Conservation (phyloP, 108 stramenopile species). For the Nitzschia sp. region DNA sequence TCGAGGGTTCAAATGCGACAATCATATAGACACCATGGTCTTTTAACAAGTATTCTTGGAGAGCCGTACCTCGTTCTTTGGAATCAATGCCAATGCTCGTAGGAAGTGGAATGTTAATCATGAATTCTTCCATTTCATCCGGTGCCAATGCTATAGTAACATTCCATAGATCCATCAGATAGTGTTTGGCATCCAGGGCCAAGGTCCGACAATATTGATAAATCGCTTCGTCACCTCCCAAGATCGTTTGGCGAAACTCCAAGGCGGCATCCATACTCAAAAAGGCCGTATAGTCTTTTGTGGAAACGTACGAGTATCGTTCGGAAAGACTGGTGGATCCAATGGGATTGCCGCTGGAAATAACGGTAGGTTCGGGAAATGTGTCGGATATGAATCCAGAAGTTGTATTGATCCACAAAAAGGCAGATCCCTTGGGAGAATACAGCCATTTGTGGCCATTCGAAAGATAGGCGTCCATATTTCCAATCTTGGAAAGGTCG, state of each 20-base stretch:
- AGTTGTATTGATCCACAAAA: conserved; percentile 24
- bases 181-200: conserved; percentile 19
- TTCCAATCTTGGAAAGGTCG: not conserved
- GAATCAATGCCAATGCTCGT: not conserved
- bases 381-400: not conserved
- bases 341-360: conserved; percentile 17
- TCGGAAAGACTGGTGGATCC: not conserved
- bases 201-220: conserved; percentile 16
- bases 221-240: conserved; percentile 26
- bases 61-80: not conserved
- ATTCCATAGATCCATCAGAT: conserved; percentile 16
- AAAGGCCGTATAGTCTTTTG: conserved; percentile 31
- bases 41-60: conserved; percentile 16
- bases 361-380: conserved; percentile 33
- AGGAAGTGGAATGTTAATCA: conserved; percentile 27
- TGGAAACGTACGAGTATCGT: conserved; percentile 16
- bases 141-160: conserved; percentile 14
- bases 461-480: conserved; percentile 26
- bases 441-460: conserved; percentile 40
- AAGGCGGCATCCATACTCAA: conserved; percentile 19
- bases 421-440: conserved; percentile 33
- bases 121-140: conserved; percentile 23
- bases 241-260: conserved; percentile 11
- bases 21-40: conserved; percentile 30
- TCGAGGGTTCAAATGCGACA: not conserved